Conservation (phyloP, 768 basidiomycete genomes). For the Podaxis mareebaensis region DNA sequence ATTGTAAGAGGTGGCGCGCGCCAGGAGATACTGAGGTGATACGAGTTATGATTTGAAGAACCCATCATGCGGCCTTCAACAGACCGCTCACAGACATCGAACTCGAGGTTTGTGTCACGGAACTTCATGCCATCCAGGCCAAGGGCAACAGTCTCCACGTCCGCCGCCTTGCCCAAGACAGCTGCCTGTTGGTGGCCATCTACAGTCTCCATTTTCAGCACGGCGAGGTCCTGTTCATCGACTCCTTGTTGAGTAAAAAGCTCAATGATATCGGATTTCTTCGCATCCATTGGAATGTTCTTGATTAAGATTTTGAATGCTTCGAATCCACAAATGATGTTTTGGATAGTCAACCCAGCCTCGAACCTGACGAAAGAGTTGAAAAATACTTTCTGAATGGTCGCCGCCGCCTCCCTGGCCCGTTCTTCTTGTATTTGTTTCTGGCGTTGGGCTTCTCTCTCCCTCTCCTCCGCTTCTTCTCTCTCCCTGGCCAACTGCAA, state of each 20-base stretch:
- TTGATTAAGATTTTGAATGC: constrained; percentile 18
- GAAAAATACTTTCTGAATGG: constrained; percentile 14
- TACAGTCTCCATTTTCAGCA: constrained; percentile 22
- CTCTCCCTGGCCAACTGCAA: constrained; percentile 3
- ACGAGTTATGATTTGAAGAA: constrained; percentile 28
- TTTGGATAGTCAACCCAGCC: constrained; percentile 20
- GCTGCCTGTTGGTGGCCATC: constrained; percentile 37
- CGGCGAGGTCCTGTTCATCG: constrained; percentile 5
- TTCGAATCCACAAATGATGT: constrained; percentile 21
- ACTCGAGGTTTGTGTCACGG: constrained; percentile 37
- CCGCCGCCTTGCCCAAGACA: constrained; percentile 42
- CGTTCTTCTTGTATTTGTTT: constrained; percentile 12
- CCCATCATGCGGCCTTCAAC: constrained; percentile 42
- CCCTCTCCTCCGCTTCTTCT: constrained; percentile 4
- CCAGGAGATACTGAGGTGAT: constrained; percentile 54
- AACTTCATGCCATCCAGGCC: constrained; percentile 53
- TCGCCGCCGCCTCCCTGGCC: constrained; percentile 8
- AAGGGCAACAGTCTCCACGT: constrained; percentile 39
- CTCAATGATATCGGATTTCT: constrained; percentile 15
- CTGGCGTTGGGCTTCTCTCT: not conserved
- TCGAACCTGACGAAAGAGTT: constrained; percentile 24
- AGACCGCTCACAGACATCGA: constrained; percentile 43
- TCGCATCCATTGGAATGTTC: constrained; percentile 17
- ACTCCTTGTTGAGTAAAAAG: constrained; percentile 18
- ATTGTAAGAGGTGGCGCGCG: constrained; percentile 43